Percentiles rank a stretch among this genome's conserved stretches.
Evolutionary conservation across 805 yeast species (phyloP).

Genomic region (Ogataea siamensis): DNA sequence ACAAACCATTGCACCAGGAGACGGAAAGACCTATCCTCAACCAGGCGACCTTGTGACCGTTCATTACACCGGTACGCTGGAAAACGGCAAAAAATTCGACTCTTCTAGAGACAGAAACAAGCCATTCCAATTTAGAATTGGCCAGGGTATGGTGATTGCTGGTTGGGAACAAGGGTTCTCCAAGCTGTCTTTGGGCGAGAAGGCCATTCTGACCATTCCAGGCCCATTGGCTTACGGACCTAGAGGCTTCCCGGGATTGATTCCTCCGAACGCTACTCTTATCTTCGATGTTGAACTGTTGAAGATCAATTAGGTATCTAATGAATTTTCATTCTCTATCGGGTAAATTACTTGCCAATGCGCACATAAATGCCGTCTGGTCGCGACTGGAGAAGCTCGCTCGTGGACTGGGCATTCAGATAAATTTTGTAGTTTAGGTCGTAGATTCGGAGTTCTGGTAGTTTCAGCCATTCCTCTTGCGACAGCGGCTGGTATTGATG

Average conservation of each 20-base stretch:
- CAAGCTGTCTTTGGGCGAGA: constrained; percentile 86
- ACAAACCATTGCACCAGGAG: constrained; percentile 50
- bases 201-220: constrained; percentile 89
- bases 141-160: constrained; percentile 93
- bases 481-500: constrained; percentile 37
- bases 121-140: constrained; percentile 92
- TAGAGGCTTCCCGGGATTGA: constrained; percentile 94
- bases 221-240: constrained; percentile 91
- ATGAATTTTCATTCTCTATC: constrained; percentile 2
- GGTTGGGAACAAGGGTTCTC: constrained; percentile 98
- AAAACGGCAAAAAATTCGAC: constrained; percentile 94
- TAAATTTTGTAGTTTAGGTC: constrained; percentile 68
- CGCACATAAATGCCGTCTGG: constrained; percentile 29
- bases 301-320: constrained; percentile 43
- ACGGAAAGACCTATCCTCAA: constrained; percentile 83
- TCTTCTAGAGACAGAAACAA: constrained; percentile 92
- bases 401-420: constrained; percentile 49
- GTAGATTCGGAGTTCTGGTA: constrained; percentile 65
- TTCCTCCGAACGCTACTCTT: constrained; percentile 95
- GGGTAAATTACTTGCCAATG: not conserved
- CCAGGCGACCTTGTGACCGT: constrained; percentile 87
- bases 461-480: constrained; percentile 30
- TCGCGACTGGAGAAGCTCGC: constrained; percentile 28
- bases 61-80: constrained; percentile 94
- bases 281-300: constrained; percentile 78